Conservation (phyloP, 441 rosid species). For the Pelargonium cotyledonis region DNA sequence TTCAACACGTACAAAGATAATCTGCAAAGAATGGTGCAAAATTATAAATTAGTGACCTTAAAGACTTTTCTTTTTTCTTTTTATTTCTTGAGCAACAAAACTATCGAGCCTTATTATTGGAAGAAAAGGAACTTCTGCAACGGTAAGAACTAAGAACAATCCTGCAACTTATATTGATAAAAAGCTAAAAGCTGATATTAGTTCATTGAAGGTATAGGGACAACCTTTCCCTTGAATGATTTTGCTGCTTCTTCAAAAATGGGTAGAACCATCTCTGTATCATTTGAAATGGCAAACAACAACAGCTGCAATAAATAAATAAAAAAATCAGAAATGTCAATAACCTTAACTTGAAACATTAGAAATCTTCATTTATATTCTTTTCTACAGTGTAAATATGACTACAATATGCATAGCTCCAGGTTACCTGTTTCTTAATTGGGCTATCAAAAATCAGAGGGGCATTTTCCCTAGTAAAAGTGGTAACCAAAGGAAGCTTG, state of each 20-base stretch:
- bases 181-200: not conserved
- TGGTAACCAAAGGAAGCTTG: slow-evolving; percentile 82
- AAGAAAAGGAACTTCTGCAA: too few species aligned
- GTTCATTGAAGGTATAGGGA: not conserved
- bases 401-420: not conserved
- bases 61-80: not conserved
- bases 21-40: slow-evolving; percentile 37
- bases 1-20: slow-evolving; percentile 79
- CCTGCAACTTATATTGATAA: slow-evolving; percentile 10
- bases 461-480: slow-evolving; percentile 75
- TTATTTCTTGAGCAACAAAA: too few species aligned
- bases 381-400: not conserved
- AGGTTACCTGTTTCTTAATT: slow-evolving; percentile 66
- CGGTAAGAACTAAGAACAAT: not conserved
- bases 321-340: not conserved
- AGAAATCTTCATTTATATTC: not conserved
- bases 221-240: slow-evolving; percentile 84
- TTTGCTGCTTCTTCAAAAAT: slow-evolving; percentile 77
- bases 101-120: too few species aligned
- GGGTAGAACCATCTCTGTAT: slow-evolving; percentile 56
- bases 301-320: slow-evolving; percentile 50
- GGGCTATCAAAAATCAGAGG: slow-evolving; percentile 72
- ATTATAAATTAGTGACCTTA: not conserved
- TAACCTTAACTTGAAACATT: slow-evolving; percentile 15
- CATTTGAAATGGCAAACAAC: slow-evolving; percentile 58